Evolutionary conservation across 2,329 filamentous ascomycete species (phyloP).

Genomic region (Cyclaneusma minus): DNA sequence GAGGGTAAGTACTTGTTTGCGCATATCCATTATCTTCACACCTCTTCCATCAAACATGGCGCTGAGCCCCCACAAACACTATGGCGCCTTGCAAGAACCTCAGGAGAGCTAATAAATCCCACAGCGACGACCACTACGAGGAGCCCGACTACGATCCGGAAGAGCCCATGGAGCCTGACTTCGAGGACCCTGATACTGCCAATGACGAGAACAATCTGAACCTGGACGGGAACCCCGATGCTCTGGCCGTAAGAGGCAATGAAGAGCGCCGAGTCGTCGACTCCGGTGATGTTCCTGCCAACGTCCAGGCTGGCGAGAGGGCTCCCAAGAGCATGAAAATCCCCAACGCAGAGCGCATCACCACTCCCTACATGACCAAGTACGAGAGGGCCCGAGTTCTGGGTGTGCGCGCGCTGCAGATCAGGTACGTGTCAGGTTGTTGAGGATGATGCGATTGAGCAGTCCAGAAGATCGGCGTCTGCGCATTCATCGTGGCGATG

Average conservation of each 20-base stretch:
- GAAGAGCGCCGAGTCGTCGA: conserved; percentile 31
- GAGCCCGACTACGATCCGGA: conserved; percentile 42
- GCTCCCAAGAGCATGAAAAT: conserved; percentile 73
- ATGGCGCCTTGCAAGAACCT: conserved; percentile 23
- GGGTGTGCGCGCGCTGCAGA: conserved; percentile 85
- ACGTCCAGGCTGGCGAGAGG: conserved; percentile 40
- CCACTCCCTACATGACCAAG: conserved; percentile 98
- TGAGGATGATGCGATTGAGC: not conserved
- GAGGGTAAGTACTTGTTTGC: conserved; percentile 30
- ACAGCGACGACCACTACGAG: conserved; percentile 59
- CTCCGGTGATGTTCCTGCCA: conserved; percentile 46
- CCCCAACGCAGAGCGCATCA: conserved; percentile 70
- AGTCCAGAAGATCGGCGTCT: too few species aligned
- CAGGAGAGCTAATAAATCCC: conserved; percentile 42
- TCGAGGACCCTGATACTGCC: conserved; percentile 36
- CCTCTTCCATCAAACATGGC: conserved; percentile 1
- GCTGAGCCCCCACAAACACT: conserved; percentile 8
- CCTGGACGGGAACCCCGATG: conserved; percentile 37
- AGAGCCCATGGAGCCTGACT: conserved; percentile 37
- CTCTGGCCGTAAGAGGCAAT: conserved; percentile 17
- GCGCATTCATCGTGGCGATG: too few species aligned
- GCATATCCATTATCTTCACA: conserved; percentile 2
- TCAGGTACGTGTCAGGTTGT: conserved; percentile 47
- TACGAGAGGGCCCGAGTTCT: conserved; percentile 91
- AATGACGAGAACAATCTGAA: conserved; percentile 34